Evolutionary conservation across 345 rosid genomes (phyloP).

Genomic region (Corchorus olitorius): DNA sequence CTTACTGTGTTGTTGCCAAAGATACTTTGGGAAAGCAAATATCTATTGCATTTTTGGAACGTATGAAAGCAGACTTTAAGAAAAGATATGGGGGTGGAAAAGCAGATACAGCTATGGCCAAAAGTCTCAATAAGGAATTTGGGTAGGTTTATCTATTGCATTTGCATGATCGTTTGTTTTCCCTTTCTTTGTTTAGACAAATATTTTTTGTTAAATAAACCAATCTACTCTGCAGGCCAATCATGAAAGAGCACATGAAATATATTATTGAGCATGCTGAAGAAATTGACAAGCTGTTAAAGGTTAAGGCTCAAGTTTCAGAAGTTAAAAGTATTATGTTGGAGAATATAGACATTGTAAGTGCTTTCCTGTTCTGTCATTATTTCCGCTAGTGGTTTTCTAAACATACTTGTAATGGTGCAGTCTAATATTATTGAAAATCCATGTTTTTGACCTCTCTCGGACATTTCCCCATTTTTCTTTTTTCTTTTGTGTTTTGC

Average conservation of each 20-base stretch:
- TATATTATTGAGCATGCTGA: slow-evolving; percentile 91
- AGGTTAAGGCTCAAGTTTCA: slow-evolving; percentile 98
- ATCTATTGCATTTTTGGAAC: slow-evolving; percentile 89
- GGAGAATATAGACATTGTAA: slow-evolving; percentile 95
- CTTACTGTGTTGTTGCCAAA: slow-evolving; percentile 96
- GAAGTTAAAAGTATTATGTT: slow-evolving; percentile 95
- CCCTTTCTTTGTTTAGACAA: not conserved
- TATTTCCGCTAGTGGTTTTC: not conserved
- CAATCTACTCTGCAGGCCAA: slow-evolving; percentile 53
- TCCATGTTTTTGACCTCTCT: not conserved
- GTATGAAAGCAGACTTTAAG: slow-evolving; percentile 89
- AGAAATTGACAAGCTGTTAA: slow-evolving; percentile 88
- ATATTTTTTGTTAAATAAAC: slow-evolving; percentile 10
- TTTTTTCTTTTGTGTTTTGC: not conserved
- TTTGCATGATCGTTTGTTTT: not conserved
- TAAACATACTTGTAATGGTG: not conserved
- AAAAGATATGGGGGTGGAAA: slow-evolving; percentile 94
- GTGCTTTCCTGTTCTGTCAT: slow-evolving; percentile 1
- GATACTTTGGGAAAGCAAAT: slow-evolving; percentile 90
- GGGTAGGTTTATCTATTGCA: slow-evolving; percentile 50
- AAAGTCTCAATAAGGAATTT: slow-evolving; percentile 92
- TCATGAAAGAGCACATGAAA: slow-evolving; percentile 97
- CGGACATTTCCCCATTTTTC: not conserved
- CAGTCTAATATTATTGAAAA: not conserved
- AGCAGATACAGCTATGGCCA: slow-evolving; percentile 89